Evolutionary conservation across 2,329 filamentous ascomycete species (phyloP).

Genomic region (Fusarium aywerte): DNA sequence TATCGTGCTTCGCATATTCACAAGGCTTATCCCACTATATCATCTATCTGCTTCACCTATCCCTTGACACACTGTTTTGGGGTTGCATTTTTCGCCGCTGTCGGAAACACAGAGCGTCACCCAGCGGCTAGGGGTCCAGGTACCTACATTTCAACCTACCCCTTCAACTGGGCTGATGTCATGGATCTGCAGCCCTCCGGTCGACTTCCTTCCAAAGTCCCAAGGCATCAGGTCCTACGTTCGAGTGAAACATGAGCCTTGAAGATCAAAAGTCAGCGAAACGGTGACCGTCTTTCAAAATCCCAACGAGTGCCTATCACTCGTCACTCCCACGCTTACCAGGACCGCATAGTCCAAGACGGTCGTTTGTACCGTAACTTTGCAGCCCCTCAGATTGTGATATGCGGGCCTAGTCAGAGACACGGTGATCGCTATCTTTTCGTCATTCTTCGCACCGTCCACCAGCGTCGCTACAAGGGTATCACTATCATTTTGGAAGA

Average conservation of each 20-base stretch:
- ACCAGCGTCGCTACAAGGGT: conserved; percentile 10
- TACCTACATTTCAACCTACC: conserved; percentile 7
- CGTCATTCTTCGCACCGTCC: conserved; percentile 36
- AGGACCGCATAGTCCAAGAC: conserved; percentile 40
- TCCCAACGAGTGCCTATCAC: conserved; percentile 27
- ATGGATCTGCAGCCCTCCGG: conserved; percentile 47
- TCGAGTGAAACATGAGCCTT: neutral
- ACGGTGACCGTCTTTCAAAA: conserved; percentile 38
- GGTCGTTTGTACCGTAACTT: conserved; percentile 30
- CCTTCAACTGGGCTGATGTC: conserved; percentile 47
- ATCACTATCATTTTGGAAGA: conserved; percentile 24
- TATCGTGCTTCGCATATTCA: conserved; percentile 21
- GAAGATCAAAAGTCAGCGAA: conserved; percentile 28
- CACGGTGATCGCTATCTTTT: conserved; percentile 25
- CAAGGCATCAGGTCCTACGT: conserved; percentile 10
- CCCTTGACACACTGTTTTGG: conserved; percentile 17
- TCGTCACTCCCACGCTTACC: conserved; percentile 3
- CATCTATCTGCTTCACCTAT: conserved; percentile 11
- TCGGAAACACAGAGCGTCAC: conserved; percentile 32
- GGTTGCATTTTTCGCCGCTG: conserved; percentile 24
- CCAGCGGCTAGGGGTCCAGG: conserved; percentile 32
- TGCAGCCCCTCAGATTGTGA: conserved; percentile 27
- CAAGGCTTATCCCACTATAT: neutral
- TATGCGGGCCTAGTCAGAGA: conserved; percentile 8
- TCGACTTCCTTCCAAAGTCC: conserved; percentile 22